Conservation (phyloP, 1,284 basidiomycete genomes). For the Apiotrichum veenhuisii region DNA sequence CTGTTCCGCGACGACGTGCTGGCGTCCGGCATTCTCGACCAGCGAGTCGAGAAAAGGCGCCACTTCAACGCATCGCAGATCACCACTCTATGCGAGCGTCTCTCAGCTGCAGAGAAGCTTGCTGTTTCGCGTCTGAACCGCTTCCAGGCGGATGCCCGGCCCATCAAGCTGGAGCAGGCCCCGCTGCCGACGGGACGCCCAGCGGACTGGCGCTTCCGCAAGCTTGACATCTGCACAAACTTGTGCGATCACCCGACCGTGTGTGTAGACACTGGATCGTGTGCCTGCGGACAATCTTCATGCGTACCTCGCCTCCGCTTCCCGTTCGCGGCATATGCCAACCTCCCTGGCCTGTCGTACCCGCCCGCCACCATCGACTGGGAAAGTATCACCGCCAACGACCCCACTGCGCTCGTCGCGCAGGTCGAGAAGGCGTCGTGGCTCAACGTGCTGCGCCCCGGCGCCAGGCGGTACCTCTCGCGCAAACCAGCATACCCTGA, state of each 20-base stretch:
- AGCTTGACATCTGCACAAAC: slow-evolving; percentile 28
- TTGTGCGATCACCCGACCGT: slow-evolving; percentile 37
- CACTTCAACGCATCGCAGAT: slow-evolving; percentile 25
- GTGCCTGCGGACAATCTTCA: slow-evolving; percentile 28
- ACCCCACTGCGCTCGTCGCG: slow-evolving; percentile 20
- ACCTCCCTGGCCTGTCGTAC: slow-evolving; percentile 26
- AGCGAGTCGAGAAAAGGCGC: slow-evolving; percentile 13
- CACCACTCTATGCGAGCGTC: slow-evolving; percentile 22
- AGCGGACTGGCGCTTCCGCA: slow-evolving; percentile 25
- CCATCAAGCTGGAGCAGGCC: slow-evolving; percentile 11
- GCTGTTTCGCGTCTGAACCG: slow-evolving; percentile 16
- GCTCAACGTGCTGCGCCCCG: slow-evolving; percentile 35
- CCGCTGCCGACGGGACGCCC: slow-evolving; percentile 21
- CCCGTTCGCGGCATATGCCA: slow-evolving; percentile 28
- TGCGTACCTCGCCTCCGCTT: slow-evolving; percentile 25
- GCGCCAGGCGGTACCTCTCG: slow-evolving; percentile 27
- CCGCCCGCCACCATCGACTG: slow-evolving; percentile 15
- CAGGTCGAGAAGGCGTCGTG: slow-evolving; percentile 27
- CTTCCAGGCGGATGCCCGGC: slow-evolving; percentile 10
- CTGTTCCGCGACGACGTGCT: slow-evolving; percentile 34
- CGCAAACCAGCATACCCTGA: slow-evolving; percentile 17
- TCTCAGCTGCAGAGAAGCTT: slow-evolving; percentile 12
- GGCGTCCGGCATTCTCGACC: slow-evolving; percentile 24
- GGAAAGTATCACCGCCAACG: not conserved
- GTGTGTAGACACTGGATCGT: slow-evolving; percentile 37